Percentiles rank a stretch among this genome's conserved stretches.
phyloP scores from a whole-genome alignment of 2,329 filamentous ascomycete genomes.

The Mollisia scopiformis region DNA sequence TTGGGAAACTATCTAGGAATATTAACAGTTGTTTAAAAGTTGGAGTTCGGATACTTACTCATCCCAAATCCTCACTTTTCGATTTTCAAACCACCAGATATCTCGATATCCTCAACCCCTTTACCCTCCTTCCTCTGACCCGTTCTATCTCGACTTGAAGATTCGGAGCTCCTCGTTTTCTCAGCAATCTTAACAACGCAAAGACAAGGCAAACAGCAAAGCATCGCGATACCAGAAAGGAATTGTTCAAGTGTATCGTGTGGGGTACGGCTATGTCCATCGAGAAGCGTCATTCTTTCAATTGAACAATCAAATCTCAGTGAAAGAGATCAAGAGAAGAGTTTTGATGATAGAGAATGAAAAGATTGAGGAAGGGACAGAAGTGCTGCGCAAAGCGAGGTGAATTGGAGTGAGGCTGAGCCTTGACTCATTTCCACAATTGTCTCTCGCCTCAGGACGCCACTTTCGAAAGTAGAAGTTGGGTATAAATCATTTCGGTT shows the following conservation, averaged over 20 bases:
- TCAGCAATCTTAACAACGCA: not conserved
- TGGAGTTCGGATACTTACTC: too few relatives aligned
- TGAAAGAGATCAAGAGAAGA: not conserved
- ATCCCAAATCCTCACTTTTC: too few relatives aligned
- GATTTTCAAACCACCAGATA: too few relatives aligned
- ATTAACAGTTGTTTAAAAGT: too few relatives aligned
- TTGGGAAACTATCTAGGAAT: too few relatives aligned
- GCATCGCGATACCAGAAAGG: not conserved
- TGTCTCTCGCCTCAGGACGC: too few relatives aligned
- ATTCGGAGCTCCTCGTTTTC: not conserved
- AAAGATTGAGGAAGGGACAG: not conserved
- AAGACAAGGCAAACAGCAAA: conserved; percentile 5
- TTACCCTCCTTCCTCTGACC: conserved; percentile 4
- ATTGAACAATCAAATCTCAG: not conserved
- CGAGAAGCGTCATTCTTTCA: not conserved
- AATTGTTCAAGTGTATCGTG: not conserved
- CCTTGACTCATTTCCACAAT: not conserved
- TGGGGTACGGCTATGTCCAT: not conserved
- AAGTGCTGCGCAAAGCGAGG: not conserved
- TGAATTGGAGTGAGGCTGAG: not conserved
- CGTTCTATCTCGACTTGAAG: not conserved
- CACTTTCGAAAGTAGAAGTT: too few relatives aligned
- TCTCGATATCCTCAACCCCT: conserved; percentile 5
- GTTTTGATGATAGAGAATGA: not conserved
- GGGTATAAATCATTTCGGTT: too few relatives aligned